phyloP scores from a whole-genome alignment of 805 yeast species.

The Ogataea corticis region DNA sequence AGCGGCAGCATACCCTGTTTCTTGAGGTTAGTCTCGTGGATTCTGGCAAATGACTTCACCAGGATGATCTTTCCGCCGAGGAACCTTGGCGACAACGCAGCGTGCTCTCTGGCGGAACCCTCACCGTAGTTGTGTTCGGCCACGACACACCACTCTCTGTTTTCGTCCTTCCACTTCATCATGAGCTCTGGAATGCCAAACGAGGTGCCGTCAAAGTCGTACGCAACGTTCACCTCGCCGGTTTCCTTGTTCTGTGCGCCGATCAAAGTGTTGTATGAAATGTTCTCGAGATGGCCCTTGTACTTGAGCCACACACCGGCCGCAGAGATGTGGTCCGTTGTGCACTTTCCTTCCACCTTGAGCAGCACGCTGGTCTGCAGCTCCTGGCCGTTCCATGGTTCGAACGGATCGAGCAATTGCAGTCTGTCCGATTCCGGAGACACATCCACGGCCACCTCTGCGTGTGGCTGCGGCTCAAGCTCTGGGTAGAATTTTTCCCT shows the following conservation, averaged over 20 bases:
- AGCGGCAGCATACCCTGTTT: constrained; percentile 97
- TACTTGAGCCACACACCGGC: constrained; percentile 99
- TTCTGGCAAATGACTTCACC: constrained; percentile 95
- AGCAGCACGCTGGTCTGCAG: constrained; percentile 71
- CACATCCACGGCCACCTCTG: constrained; percentile 52
- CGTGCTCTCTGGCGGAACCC: constrained; percentile 99
- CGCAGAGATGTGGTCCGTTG: constrained; percentile 97
- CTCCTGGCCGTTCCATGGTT: constrained; percentile 85
- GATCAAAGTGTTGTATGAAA: constrained; percentile 90
- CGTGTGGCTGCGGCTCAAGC: constrained; percentile 52
- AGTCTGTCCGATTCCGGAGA: constrained; percentile 89
- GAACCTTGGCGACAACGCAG: constrained; percentile 93
- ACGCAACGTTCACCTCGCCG: constrained; percentile 89
- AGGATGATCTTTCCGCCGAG: constrained; percentile 87
- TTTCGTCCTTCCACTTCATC: constrained; percentile 90
- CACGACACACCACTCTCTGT: constrained; percentile 88
- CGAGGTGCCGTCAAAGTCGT: constrained; percentile 77
- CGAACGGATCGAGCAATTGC: constrained; percentile 86
- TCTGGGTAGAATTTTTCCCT: constrained; percentile 59
- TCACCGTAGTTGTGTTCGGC: constrained; percentile 99
- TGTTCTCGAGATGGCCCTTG: constrained; percentile 96
- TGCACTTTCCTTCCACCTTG: constrained; percentile 97
- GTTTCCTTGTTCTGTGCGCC: constrained; percentile 98
- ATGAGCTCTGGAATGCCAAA: constrained; percentile 92
- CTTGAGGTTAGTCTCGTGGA: constrained; percentile 96